phyloP scores from a whole-genome alignment of 805 yeast genomes.

The Cyberlindnera petersonii region DNA sequence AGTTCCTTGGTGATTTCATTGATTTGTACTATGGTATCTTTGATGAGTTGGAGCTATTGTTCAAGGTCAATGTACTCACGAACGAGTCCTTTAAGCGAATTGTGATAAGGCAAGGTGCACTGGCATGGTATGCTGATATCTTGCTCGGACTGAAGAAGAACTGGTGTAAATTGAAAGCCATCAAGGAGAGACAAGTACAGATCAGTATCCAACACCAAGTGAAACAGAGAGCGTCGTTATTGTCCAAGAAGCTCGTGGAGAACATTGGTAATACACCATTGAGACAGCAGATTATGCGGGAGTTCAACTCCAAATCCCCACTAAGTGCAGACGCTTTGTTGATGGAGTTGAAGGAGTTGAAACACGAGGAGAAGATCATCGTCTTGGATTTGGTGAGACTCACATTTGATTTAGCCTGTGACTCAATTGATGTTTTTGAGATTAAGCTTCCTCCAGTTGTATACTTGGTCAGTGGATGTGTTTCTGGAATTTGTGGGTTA shows the following conservation, averaged over 20 bases:
- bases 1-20: slow-evolving; percentile 46
- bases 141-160: slow-evolving; percentile 52
- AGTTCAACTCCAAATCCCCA: slow-evolving; percentile 25
- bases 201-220: slow-evolving; percentile 58
- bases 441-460: slow-evolving; percentile 28
- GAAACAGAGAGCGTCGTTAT: slow-evolving; percentile 46
- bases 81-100: slow-evolving; percentile 35
- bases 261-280: slow-evolving; percentile 26
- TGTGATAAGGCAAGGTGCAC: slow-evolving; percentile 54
- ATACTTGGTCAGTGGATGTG: slow-evolving; percentile 21
- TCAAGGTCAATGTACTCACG: slow-evolving; percentile 46
- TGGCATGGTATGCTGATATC: slow-evolving; percentile 68
- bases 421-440: slow-evolving; percentile 43
- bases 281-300: slow-evolving; percentile 30
- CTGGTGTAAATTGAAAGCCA: slow-evolving; percentile 38
- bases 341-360: slow-evolving; percentile 31
- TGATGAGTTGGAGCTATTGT: slow-evolving; percentile 59
- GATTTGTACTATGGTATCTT: slow-evolving; percentile 60
- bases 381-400: slow-evolving; percentile 40
- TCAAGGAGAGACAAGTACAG: slow-evolving; percentile 47
- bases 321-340: slow-evolving; percentile 10
- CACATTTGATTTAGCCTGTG: slow-evolving; percentile 44
- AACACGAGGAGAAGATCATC: slow-evolving; percentile 34
- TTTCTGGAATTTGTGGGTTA: slow-evolving; percentile 25
- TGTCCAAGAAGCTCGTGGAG: slow-evolving; percentile 37